A percentile compares a stretch with the other conserved stretches of the same genome.
Conservation (phyloP, 768 basidiomycete genomes). For the Termitomyces sp. region DNA sequence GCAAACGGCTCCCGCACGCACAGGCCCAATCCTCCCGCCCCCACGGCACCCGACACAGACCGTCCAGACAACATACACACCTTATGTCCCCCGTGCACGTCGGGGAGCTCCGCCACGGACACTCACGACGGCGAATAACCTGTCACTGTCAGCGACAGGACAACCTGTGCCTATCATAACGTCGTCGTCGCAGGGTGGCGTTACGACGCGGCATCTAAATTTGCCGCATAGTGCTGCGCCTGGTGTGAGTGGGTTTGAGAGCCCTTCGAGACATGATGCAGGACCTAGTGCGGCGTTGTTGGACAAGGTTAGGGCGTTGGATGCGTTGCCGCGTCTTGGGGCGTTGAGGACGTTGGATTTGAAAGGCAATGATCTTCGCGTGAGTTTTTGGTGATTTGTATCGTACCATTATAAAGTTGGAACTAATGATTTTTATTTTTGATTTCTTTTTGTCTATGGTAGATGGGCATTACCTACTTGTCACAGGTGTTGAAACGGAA, state of each 20-base stretch:
- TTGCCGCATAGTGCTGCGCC: conserved; percentile 17
- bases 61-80: conserved; percentile 73
- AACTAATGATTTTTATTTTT: conserved; percentile 2
- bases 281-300: conserved; percentile 73
- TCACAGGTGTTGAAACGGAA: conserved; percentile 96
- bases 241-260: conserved; percentile 17
- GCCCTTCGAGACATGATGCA: conserved; percentile 25
- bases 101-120: conserved; percentile 37
- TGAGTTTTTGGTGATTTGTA: conserved; percentile 32
- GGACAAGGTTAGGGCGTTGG: conserved; percentile 87
- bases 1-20: conserved; percentile 18
- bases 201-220: conserved; percentile 38
- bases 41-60: conserved; percentile 43
- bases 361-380: conserved; percentile 86
- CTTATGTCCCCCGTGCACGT: conserved; percentile 52
- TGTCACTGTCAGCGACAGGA: conserved; percentile 35
- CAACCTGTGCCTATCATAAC: conserved; percentile 66
- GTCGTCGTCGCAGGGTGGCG: conserved; percentile 48
- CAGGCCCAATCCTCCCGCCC: conserved; percentile 29
- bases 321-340: conserved; percentile 80
- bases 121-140: conserved; percentile 29
- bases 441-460: conserved; percentile 12
- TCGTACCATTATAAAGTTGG: not conserved
- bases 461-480: conserved; percentile 81
- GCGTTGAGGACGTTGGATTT: conserved; percentile 86